Percentiles rank a stretch among this genome's conserved stretches.
These are phyloP conservation scores for Fusarium solani-melongenae DNA, from an alignment of 2,329 filamentous ascomycete genomes.

Conservation along the genomic window DNA sequence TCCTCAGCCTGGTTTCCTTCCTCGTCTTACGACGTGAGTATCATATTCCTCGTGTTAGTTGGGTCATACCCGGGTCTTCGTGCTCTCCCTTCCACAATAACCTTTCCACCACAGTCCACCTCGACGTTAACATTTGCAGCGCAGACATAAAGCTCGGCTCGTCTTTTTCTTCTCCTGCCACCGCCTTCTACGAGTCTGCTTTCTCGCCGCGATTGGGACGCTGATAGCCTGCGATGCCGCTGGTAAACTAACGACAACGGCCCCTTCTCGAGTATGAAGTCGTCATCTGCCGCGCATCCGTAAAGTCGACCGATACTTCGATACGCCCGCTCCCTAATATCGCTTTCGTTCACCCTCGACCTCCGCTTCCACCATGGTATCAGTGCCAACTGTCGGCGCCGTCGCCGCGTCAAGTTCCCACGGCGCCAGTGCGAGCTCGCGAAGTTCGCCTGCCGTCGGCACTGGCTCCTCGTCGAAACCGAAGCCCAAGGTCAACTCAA, in stretches of 20 bases:
- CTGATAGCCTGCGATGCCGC: slow-evolving; percentile 40
- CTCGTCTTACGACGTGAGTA: slow-evolving; percentile 26
- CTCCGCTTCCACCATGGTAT: slow-evolving; percentile 50
- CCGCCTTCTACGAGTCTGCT: slow-evolving; percentile 3
- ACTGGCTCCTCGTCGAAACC: slow-evolving; percentile 55
- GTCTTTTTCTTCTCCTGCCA: not conserved
- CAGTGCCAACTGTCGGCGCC: slow-evolving; percentile 52
- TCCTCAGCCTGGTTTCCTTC: slow-evolving; percentile 10
- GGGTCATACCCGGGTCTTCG: slow-evolving; percentile 24
- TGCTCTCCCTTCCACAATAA: slow-evolving; percentile 29
- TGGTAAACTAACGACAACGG: slow-evolving; percentile 40
- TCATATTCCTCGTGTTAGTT: slow-evolving; percentile 41
- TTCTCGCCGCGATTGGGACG: slow-evolving; percentile 29
- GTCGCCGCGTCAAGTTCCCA: slow-evolving; percentile 50
- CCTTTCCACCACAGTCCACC: slow-evolving; percentile 19
- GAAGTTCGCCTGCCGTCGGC: slow-evolving; percentile 62
- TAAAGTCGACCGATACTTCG: slow-evolving; percentile 32
- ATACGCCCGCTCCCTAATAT: slow-evolving; percentile 8
- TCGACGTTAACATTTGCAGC: slow-evolving; percentile 24
- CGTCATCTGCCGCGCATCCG: slow-evolving; percentile 32
- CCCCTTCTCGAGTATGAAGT: slow-evolving; percentile 40
- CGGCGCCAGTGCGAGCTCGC: slow-evolving; percentile 62
- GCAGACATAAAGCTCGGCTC: slow-evolving; percentile 8
- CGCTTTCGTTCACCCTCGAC: not conserved
- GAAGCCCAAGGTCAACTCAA: slow-evolving; percentile 65